Base-by-base conservation (phyloP, 805 yeast species). In the Candida railenensis region DNA sequence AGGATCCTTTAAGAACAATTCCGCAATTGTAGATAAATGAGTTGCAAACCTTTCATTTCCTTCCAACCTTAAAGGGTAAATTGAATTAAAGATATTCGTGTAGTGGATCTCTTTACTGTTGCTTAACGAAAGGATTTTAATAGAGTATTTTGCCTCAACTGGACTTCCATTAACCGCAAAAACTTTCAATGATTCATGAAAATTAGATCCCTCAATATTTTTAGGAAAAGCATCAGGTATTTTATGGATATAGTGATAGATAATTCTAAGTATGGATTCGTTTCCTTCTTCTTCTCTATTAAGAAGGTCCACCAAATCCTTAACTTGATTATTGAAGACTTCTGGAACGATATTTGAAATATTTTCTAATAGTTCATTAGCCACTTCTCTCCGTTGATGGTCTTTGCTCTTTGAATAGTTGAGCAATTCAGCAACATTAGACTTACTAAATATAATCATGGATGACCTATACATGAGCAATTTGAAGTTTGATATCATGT, bases 401-500 rank as follows among this genome's bases (percentile, higher is more conserved):
- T 53, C 44, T 2, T 61, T 42, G 42, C 77, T 70, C 45, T 70
- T 73, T 4, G 79, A 66, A 32, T 71, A 55, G 16, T 65, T 72
- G n/a, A 87, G 62, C 3, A 87, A 63, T 15, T 78, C 71, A 0
- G 77, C 63, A 16, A 89, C 70, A 55, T 81, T 86, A 18, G 88
- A 78, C 54, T 78, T 76, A 66, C 89, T 90, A 63, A 77, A 85
- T 19, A 84, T 58, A 2, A 85, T 62, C 28, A 78, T 71, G 0
- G 91, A 76, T 0, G 85, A 62, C 51, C 96, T 73, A 53, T 80
- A 83, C 32, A 87, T 55, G 21, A 89, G 56, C 2, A 85, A 63
- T 53, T 81, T 78, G 48, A 88, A 66, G 14, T 79, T 77, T 1
- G 73, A 65, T 2, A 74, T 69, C 69, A 85, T 71, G 41, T 79